phyloP scores from a whole-genome alignment of 305 asterid species.

The Fraxinus dipetala region DNA sequence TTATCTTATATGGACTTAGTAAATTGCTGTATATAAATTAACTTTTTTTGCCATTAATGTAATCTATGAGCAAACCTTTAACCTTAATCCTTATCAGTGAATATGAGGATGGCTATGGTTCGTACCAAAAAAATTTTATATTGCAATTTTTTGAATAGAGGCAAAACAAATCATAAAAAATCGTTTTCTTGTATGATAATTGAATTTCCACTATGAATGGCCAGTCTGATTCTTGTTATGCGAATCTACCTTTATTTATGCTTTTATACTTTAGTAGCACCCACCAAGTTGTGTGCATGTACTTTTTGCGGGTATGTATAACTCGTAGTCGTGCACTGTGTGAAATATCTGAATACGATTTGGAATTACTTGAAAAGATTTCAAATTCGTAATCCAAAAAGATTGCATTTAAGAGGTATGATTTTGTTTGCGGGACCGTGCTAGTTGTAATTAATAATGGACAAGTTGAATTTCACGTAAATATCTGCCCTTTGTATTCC shows the following conservation, averaged over 20 bases:
- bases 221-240: background rate
- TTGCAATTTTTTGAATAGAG: background rate
- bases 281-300: background rate
- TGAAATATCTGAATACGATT: background rate
- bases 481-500: background rate
- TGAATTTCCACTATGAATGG: background rate
- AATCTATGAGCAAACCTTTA: background rate
- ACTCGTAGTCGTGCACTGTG: background rate
- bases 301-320: background rate
- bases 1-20: background rate
- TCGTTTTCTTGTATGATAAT: background rate
- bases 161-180: background rate
- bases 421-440: background rate
- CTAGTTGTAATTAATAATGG: background rate
- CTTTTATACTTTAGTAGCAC: background rate
- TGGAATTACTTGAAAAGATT: background rate
- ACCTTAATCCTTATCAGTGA: background rate
- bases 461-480: background rate
- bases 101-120: background rate
- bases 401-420: background rate
- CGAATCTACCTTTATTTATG: background rate
- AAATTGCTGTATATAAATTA: background rate
- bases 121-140: too few relatives aligned
- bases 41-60: background rate
- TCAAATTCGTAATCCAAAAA: background rate